Evolutionary conservation across 1,139 yeast species (phyloP), one percentile per base, ranked within the genome.

Genomic region (Zhuliangozyma blackwelliae): DNA sequence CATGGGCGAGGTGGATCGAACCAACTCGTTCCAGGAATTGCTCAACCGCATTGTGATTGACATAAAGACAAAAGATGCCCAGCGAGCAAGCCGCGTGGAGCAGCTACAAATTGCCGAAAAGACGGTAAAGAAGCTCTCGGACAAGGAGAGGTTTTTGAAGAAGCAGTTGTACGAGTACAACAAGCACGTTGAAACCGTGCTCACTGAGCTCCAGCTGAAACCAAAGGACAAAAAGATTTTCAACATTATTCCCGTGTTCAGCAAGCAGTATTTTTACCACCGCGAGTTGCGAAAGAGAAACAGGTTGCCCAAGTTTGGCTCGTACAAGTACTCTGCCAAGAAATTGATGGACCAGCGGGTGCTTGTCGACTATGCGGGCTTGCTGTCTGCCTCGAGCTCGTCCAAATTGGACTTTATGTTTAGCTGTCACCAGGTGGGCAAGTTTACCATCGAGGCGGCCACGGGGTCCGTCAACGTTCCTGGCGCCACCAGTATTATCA

Each of bases 21-120:
- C 71, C 16, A 79, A 87, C 53, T 79, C 85, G 25, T 88, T 82
- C 57, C 98, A 92, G 55, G 81, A 75, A 20, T 57, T 92, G 21
- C 63, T 92, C 41, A 89, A 89, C 53, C 88, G 85, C 44, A 83
- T 92, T 43, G 96, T 96, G 0, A 63, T 75, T 37, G 97, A 94
- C 47, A 88, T 92, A 48, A 80, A 82, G 51, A 79, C 87, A 29
- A 89, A 89, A 51, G 81, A 82, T 46, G 75, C 79, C 38, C 84
- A 85, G 44, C 72, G 95, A 42, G 58, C 74, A 11, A 67, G 75
- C 27, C 68, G 95, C 22, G 69, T 71, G 37, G 69, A 75, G 28
- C 95, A 88, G 51, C 62, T 86, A 40, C 69, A 67, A 13, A 66
- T 77, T 20, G 81, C 90, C 2, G 59, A 68, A 28, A 76, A 72